Evolutionary conservation across 1,284 basidiomycete species (phyloP).

Genomic region (Rhodotorula mucilaginosa): DNA sequence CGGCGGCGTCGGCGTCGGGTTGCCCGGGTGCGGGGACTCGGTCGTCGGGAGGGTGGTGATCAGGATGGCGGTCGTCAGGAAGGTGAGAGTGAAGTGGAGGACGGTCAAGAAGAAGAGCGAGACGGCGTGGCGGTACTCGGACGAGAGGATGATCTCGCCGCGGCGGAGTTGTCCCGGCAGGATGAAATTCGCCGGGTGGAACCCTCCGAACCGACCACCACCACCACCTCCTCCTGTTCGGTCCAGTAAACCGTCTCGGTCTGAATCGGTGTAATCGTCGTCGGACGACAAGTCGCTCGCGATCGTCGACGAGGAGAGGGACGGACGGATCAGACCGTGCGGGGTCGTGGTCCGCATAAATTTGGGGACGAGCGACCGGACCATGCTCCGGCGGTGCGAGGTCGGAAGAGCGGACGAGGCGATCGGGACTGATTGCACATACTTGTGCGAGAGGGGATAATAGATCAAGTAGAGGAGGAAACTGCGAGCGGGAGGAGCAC

Average conservation of each 20-base stretch:
- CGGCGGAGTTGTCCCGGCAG: conserved; percentile 37
- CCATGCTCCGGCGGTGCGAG: conserved; percentile 20
- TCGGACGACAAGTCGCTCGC: background rate
- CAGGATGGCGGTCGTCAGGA: conserved; percentile 41
- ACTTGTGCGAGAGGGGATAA: conserved; percentile 81
- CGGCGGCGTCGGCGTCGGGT: conserved; percentile 21
- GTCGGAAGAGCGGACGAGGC: conserved; percentile 20
- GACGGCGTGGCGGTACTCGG: conserved; percentile 41
- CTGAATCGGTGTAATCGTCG: conserved; percentile 4
- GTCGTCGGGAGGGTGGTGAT: conserved; percentile 40
- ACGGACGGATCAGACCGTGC: conserved; percentile 9
- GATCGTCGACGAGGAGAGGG: background rate
- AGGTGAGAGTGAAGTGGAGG: conserved; percentile 41
- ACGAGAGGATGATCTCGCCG: conserved; percentile 37
- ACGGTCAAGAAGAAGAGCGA: conserved; percentile 41
- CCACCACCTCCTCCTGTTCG: background rate
- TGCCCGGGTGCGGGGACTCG: conserved; percentile 7
- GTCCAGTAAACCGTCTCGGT: background rate
- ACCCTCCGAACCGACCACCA: conserved; percentile 9
- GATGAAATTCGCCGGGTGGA: conserved; percentile 35
- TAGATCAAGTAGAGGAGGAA: conserved; percentile 87
- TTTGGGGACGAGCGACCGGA: conserved; percentile 22
- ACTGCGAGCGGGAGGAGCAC: conserved; percentile 51
- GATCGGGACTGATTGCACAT: conserved; percentile 48
- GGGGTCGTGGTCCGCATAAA: conserved; percentile 34